Evolutionary conservation across 306 rosid species (phyloP).

Genomic region (Quercus aquifolioides): DNA sequence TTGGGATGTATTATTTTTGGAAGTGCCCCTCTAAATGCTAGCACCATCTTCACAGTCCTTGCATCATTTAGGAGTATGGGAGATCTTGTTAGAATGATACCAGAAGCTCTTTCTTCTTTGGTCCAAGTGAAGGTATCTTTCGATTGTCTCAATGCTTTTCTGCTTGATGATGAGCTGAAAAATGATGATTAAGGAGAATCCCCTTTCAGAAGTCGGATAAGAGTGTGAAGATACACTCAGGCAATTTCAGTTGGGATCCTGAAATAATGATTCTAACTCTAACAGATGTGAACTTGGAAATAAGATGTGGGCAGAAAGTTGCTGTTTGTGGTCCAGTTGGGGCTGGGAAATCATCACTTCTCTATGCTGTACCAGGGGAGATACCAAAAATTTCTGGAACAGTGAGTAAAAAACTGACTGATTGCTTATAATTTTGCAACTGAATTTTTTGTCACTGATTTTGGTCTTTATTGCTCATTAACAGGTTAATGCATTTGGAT

Average conservation of each 20-base stretch:
- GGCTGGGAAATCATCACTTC: slow-evolving; percentile 46
- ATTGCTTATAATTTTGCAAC: neutral
- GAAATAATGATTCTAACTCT: slow-evolving; percentile 28
- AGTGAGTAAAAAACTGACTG: slow-evolving; percentile 26
- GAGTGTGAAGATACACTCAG: slow-evolving; percentile 21
- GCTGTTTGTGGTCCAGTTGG: slow-evolving; percentile 58
- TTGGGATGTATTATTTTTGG: slow-evolving; percentile 31
- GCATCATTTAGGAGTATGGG: slow-evolving; percentile 40
- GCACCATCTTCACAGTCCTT: slow-evolving; percentile 51
- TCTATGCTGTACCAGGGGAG: slow-evolving; percentile 43
- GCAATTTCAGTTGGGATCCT: slow-evolving; percentile 38
- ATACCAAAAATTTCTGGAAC: slow-evolving; percentile 43
- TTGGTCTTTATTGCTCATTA: neutral
- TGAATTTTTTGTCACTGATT: neutral
- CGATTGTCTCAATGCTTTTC: slow-evolving; percentile 30
- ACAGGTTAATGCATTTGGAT: slow-evolving; percentile 60
- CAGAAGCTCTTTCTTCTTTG: slow-evolving; percentile 41
- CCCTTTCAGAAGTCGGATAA: neutral
- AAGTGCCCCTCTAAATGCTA: slow-evolving; percentile 45
- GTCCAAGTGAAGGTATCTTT: slow-evolving; percentile 55
- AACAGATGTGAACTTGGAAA: slow-evolving; percentile 24
- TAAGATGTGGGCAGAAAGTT: slow-evolving; percentile 32
- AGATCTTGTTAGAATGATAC: slow-evolving; percentile 53
- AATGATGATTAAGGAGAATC: neutral
- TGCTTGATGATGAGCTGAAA: slow-evolving; percentile 43